Evolutionary conservation across 73 alveolate species (phyloP).

Genomic region (Paramecium sexaurelia): DNA sequence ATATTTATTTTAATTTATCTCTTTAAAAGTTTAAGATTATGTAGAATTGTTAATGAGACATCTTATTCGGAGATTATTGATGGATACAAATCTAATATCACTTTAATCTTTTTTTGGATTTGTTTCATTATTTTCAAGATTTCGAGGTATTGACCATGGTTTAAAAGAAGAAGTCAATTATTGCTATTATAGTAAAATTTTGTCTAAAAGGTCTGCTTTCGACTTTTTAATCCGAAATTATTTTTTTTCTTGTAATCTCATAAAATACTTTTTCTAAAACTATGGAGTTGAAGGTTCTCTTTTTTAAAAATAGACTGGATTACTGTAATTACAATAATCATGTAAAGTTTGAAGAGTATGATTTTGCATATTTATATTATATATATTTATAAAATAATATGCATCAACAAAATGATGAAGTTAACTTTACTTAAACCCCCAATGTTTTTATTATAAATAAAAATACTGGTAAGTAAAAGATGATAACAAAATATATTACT

Average conservation of each 20-base stretch:
- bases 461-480: no score
- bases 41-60: not conserved
- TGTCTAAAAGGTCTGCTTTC: not conserved
- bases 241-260: not conserved
- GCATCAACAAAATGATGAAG: not conserved
- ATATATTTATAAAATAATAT: not conserved
- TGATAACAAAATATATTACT: no score
- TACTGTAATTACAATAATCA: not conserved
- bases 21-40: not conserved
- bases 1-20: not conserved
- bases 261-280: not conserved
- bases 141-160: constrained; percentile 20
- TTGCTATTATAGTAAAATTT: not conserved
- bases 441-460: no score
- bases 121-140: not conserved
- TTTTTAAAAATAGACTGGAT: not conserved
- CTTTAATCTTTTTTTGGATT: not conserved
- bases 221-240: not conserved
- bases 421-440: no score
- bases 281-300: constrained; percentile 26
- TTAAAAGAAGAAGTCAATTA: not conserved
- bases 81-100: constrained; percentile 27
- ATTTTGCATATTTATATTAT: not conserved
- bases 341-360: not conserved
- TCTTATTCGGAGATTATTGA: not conserved